A percentile compares a stretch with the other conserved stretches of the same genome.
phyloP scores from a whole-genome alignment of 2,329 filamentous ascomycete genomes.

The Colletotrichum lentis region DNA sequence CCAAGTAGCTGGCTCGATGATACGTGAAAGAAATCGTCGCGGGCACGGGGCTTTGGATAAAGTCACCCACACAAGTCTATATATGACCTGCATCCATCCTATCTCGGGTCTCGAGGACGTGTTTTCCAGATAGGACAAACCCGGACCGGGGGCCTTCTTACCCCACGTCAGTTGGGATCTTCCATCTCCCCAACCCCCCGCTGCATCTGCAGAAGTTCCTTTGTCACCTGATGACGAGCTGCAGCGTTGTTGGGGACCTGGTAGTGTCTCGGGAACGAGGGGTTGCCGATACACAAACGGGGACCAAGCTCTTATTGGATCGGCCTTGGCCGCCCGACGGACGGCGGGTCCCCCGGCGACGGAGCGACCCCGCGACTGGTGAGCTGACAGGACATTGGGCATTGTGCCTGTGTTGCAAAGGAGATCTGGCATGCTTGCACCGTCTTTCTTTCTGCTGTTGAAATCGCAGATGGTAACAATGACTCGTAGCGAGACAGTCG shows the following conservation, averaged over 20 bases:
- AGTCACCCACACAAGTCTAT: not conserved
- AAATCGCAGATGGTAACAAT: not conserved
- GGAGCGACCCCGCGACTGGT: not conserved
- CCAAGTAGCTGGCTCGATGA: not conserved
- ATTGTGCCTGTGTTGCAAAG: not conserved
- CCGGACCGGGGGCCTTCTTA: not conserved
- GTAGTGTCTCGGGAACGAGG: conserved; percentile 6
- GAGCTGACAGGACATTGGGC: not conserved
- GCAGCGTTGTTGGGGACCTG: conserved; percentile 5
- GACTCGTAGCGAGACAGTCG: not conserved
- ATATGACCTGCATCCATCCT: not conserved
- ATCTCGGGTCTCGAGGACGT: not conserved
- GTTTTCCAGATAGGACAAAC: conserved; percentile 8
- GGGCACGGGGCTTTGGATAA: not conserved
- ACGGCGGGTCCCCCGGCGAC: conserved; percentile 18
- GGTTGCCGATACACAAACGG: conserved; percentile 7
- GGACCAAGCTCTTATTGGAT: conserved; percentile 23
- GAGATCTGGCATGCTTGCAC: not conserved
- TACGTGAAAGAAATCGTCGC: not conserved
- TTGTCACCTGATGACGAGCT: conserved; percentile 3
- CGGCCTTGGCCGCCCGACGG: conserved; percentile 18
- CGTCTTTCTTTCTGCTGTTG: not conserved
- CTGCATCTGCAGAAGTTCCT: not conserved
- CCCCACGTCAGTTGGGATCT: not conserved
- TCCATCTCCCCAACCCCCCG: conserved; percentile 2